Conservation (phyloP, 345 rosid species). For the Lenwebbia sp. region DNA sequence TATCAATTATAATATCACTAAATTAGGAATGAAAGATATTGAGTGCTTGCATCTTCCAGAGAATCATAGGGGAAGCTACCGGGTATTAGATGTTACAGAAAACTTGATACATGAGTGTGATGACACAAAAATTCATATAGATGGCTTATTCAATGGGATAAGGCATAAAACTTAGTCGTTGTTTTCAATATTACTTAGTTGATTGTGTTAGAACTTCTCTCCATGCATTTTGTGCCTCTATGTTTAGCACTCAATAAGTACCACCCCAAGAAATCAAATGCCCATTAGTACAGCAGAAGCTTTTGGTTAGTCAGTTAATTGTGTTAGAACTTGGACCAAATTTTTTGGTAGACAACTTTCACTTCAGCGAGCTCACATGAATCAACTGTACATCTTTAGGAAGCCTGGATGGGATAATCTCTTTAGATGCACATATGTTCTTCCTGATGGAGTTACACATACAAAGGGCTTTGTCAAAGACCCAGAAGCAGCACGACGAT, state of each 20-base stretch:
- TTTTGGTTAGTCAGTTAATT: not conserved
- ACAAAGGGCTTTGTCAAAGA: conserved; percentile 81
- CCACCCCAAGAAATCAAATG: not conserved
- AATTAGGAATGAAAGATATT: not conserved
- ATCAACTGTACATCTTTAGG: conserved; percentile 14
- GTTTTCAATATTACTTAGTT: not conserved
- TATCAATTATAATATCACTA: not conserved
- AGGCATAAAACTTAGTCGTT: not conserved
- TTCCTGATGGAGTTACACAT: conserved; percentile 79
- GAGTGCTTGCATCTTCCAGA: not conserved
- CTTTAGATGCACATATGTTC: conserved; percentile 63
- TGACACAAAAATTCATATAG: not conserved
- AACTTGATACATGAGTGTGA: not conserved
- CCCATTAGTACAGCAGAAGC: not conserved
- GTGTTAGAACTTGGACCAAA: not conserved
- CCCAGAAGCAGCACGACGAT: conserved; percentile 47
- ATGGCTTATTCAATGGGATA: not conserved
- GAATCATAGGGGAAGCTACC: not conserved
- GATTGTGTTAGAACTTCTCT: not conserved
- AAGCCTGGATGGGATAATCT: conserved; percentile 48
- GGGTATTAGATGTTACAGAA: not conserved
- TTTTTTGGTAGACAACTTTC: not conserved
- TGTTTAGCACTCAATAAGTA: not conserved
- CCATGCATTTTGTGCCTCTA: not conserved
- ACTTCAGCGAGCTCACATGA: not conserved